phyloP scores from a whole-genome alignment of 768 basidiomycete species.

The Lentinus tigrinus region DNA sequence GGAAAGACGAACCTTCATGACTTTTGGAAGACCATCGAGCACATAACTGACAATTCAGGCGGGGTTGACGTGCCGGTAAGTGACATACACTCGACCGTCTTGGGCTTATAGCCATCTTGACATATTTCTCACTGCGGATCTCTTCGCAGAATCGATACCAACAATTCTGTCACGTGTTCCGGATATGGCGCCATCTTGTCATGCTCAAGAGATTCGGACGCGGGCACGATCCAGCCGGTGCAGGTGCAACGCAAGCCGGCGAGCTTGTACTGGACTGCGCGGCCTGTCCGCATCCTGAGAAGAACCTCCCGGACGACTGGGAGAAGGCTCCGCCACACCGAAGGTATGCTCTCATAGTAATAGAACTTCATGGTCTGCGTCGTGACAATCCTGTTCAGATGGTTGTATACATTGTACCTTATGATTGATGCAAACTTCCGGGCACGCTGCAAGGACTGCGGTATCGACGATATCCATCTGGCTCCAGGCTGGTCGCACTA shows the following conservation, averaged over 20 bases:
- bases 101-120: neutral
- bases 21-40: conserved; percentile 28
- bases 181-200: conserved; percentile 20
- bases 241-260: conserved; percentile 7
- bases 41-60: conserved; percentile 31
- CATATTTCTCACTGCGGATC: neutral
- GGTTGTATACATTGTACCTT: conserved; percentile 25
- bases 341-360: conserved; percentile 16
- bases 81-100: neutral
- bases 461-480: neutral
- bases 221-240: conserved; percentile 20
- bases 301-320: conserved; percentile 23
- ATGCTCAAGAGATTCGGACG: conserved; percentile 21
- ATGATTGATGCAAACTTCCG: conserved; percentile 32
- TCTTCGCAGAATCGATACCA: conserved; percentile 15
- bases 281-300: conserved; percentile 24
- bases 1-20: conserved; percentile 34
- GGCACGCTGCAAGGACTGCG: conserved; percentile 15
- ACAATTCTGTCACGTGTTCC: conserved; percentile 10
- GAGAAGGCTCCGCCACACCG: conserved; percentile 6
- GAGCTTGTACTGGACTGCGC: conserved; percentile 21
- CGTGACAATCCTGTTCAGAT: conserved; percentile 16
- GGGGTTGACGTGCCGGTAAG: conserved; percentile 5
- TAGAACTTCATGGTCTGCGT: too few species aligned
- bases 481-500: conserved; percentile 27